These are phyloP conservation scores for Penicillium sp. DNA, from an alignment of 2,329 filamentous ascomycete species.

Conservation along the genomic window DNA sequence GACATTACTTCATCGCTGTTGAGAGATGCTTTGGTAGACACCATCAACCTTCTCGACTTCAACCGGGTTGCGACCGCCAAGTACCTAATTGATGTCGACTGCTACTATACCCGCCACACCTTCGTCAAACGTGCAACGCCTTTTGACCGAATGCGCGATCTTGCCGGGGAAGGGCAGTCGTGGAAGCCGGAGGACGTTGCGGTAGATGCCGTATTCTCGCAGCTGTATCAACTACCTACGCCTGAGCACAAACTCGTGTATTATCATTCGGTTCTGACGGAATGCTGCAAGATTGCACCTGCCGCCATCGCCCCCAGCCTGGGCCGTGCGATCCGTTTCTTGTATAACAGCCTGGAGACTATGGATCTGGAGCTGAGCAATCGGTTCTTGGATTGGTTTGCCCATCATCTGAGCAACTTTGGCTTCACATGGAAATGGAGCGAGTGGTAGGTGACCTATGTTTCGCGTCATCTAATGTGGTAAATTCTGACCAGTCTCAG, in stretches of 20 bases:
- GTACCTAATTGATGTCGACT: conserved; percentile 89
- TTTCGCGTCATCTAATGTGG: neutral
- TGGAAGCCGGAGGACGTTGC: conserved; percentile 98
- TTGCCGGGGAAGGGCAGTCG: conserved; percentile 63
- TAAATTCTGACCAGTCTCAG: conserved; percentile 37
- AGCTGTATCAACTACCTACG: conserved; percentile 80
- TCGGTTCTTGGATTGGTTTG: conserved; percentile 95
- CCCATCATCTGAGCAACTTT: conserved; percentile 97
- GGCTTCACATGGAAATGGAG: conserved; percentile 99
- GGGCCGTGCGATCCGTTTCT: conserved; percentile 84
- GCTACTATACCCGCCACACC: conserved; percentile 83
- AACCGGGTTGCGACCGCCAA: conserved; percentile 85
- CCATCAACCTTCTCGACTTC: conserved; percentile 89
- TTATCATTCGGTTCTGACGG: conserved; percentile 91
- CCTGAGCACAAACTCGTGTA: conserved; percentile 94
- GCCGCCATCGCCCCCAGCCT: conserved; percentile 94
- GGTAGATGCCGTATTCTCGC: conserved; percentile 96
- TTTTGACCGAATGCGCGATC: conserved; percentile 78
- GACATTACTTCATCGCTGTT: conserved; percentile 79
- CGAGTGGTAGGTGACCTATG: conserved; percentile 65
- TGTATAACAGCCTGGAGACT: conserved; percentile 76
- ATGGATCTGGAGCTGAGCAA: conserved; percentile 85
- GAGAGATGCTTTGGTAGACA: conserved; percentile 82
- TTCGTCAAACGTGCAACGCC: conserved; percentile 92
- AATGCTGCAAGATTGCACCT: conserved; percentile 92